Base-by-base conservation (phyloP, 495 filamentous ascomycete species). In the Trichodelitschia bisporula region DNA sequence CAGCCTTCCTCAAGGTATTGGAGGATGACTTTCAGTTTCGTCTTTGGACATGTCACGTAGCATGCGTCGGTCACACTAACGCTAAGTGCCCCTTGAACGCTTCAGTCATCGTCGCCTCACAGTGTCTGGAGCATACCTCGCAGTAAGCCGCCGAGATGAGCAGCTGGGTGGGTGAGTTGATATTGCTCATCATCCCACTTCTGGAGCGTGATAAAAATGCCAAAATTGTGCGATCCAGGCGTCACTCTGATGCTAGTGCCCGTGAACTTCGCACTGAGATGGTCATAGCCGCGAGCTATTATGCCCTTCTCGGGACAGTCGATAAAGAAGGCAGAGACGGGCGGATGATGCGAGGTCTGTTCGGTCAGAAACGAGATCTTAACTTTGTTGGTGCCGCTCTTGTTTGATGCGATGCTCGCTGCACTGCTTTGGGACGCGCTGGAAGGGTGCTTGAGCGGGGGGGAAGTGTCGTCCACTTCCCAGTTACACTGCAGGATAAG, bases 261-360 rank as follows among this genome's bases (percentile, higher is more conserved):
- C 1, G 84, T 95, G 53, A 97, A 97, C 47, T 95, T 97, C 38
- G 86, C 86, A 47, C 74, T 83, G 37, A 97, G 67, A 40, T 97
- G 86, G 42, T 97, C 86, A 41, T 79, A 97, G 0, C 86, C 86
- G 32, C 75, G 64, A 12, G 86, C 89, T 17, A 68, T 69, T 30
- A 97, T 63, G 4, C 83, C 86, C 45, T 79, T 86, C 31, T 86
- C 77, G 0, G 80, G 78, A 42, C 86, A 95, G 48, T 82, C 75
- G 36, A 93, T 68, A 49, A 73, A 89, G 55, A 90, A 97, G 2
- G 86, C 86, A 27, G 84, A 93, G 39, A 97, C 84, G 9, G 86
- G 86, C 10, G 86, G 86, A 57, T 97, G 86, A 36, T 97, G 86
- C 4, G 84, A 93, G n/a, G 86, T 80, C 44, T 97, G 86, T 49